A percentile compares a stretch with the other conserved stretches of the same genome.
phyloP scores from a whole-genome alignment of 192 early-diverging fungal species.

The Coemansia sp. region DNA sequence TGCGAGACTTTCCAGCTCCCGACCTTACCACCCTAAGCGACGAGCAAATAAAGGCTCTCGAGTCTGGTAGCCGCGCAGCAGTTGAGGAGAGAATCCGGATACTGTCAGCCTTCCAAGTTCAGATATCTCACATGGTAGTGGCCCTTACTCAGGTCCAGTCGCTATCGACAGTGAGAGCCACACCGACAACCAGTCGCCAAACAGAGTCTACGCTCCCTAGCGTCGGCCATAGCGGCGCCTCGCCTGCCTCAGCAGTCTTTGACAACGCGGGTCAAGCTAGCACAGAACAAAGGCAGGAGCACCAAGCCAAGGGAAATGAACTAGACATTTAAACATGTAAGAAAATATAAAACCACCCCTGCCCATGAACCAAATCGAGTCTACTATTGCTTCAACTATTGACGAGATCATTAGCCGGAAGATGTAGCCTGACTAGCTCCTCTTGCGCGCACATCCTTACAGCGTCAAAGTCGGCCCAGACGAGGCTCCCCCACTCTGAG shows the following conservation, averaged over 20 bases:
- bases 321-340: constrained; percentile 8
- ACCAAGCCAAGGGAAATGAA: constrained; percentile 20
- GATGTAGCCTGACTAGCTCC: constrained; percentile 36
- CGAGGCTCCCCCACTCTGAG: constrained; percentile 43
- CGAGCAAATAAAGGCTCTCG: constrained; percentile 58
- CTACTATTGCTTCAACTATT: background rate
- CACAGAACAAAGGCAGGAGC: background rate
- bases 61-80: constrained; percentile 58
- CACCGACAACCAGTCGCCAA: background rate
- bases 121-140: constrained; percentile 56
- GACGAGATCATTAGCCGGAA: background rate
- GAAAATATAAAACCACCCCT: background rate
- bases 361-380: background rate
- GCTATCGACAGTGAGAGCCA: background rate
- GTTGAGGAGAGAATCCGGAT: constrained; percentile 65
- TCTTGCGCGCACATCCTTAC: constrained; percentile 38
- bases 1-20: constrained; percentile 38
- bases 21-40: constrained; percentile 56
- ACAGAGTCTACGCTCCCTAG: background rate
- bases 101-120: constrained; percentile 59
- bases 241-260: background rate
- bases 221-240: background rate
- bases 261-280: background rate
- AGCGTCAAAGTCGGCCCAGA: constrained; percentile 29
- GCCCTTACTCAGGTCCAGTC: constrained; percentile 49